Evolutionary conservation across 345 rosid species (phyloP), one percentile per base, ranked within the genome.

Genomic region (Cardamine occulta): DNA sequence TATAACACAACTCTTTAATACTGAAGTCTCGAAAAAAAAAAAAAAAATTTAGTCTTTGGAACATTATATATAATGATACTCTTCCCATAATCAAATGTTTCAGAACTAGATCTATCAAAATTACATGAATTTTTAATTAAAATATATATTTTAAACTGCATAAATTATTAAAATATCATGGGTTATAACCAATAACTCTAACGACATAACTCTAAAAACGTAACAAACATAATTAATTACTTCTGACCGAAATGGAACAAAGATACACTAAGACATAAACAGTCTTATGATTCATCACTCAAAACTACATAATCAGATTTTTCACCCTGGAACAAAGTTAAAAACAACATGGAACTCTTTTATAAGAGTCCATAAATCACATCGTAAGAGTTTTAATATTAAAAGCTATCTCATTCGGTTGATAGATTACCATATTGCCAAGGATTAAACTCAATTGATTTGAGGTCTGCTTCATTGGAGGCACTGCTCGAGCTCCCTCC

Each of bases 381-480:
- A 54, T 19, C 19, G 35, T 19, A 39, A 18, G 64, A 55, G 24
- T 23, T 59, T 17, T 29, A 39, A 29, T 54, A 68, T 68, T 31
- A 12, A 40, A 23, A 45, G 29, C 15, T 80, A 76, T 78, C 78
- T 89, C 84, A 88, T 81, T 89, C 88, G 1, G 87, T 77, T 57
- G 85, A 75, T 71, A 82, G 10, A 72, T 84, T 82, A 61, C 84
- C 83, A 62, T 86, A 90, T 68, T 88, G 96, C 96, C 93, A 90
- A 0, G 91, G 92, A 79, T 87, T 85, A 76, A 88, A 91, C 66
- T 87, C 89, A 8, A 82, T 68, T 8, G 88, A 83, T 34, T 75
- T 58, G 57, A 72, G 63, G 65, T 87, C 86, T 17, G 48, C 63
- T 59, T 76, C 85, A 2, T 47, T 44, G n/a, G 75, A 58, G 58